phyloP scores from a whole-genome alignment of 352 stramenopile genomes.

The Ophiocytium majus region DNA sequence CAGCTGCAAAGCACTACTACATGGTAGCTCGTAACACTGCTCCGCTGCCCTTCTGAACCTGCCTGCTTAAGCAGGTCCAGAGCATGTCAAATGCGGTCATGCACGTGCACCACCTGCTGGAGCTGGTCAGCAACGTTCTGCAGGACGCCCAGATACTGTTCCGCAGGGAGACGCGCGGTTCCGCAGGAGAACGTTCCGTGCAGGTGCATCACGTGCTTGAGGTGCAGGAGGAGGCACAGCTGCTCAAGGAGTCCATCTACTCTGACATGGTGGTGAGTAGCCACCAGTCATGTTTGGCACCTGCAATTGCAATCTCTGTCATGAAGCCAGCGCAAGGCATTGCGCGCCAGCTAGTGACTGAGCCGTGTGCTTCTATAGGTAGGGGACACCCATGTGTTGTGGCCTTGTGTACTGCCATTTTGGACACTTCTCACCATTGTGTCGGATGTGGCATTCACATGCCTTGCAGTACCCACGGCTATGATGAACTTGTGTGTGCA shows the following conservation, averaged over 20 bases:
- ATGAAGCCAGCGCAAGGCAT: conserved; percentile 3
- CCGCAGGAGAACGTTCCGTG: background rate
- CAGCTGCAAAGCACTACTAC: too few relatives aligned
- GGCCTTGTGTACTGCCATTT: conserved; percentile 31
- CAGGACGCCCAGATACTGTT: background rate
- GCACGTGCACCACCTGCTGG: too few relatives aligned
- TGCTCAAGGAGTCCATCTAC: conserved; percentile 27
- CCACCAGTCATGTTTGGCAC: background rate
- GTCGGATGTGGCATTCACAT: conserved; percentile 15
- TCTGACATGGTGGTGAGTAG: conserved; percentile 27
- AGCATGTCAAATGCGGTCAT: too few relatives aligned
- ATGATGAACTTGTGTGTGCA: too few relatives aligned
- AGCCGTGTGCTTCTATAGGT: too few relatives aligned
- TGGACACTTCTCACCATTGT: conserved; percentile 14
- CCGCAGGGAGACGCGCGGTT: background rate
- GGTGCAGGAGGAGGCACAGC: conserved; percentile 39
- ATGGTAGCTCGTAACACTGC: background rate
- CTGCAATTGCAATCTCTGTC: background rate
- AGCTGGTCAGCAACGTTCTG: too few relatives aligned
- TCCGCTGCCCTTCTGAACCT: too few relatives aligned
- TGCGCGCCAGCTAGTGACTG: too few relatives aligned
- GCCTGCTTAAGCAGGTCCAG: too few relatives aligned
- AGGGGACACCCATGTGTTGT: too few relatives aligned
- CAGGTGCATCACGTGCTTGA: conserved; percentile 36
- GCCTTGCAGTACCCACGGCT: too few relatives aligned